These are phyloP conservation scores for Pythium vanterpoolii DNA, from an alignment of 352 stramenopile genomes.

Conservation along the genomic window DNA sequence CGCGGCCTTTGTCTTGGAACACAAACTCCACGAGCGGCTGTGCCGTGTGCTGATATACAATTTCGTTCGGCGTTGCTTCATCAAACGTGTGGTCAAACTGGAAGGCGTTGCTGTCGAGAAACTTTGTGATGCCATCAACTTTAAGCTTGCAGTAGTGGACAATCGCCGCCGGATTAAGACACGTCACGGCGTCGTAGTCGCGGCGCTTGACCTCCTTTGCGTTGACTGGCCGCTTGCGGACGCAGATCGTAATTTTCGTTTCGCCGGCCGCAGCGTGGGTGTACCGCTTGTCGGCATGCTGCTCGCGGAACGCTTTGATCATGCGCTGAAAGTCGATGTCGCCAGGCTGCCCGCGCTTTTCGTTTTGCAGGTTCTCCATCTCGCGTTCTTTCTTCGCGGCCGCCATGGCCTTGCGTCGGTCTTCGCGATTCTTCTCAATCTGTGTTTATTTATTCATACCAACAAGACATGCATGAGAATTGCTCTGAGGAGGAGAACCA, in stretches of 20 bases:
- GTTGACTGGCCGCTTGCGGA: constrained; percentile 95
- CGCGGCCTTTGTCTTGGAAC: constrained; percentile 85
- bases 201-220: constrained; percentile 85
- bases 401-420: constrained; percentile 80
- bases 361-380: constrained; percentile 75
- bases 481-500: neutral
- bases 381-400: constrained; percentile 85
- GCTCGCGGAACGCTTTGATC: constrained; percentile 84
- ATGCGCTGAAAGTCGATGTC: constrained; percentile 92
- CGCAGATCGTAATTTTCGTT: constrained; percentile 94
- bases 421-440: constrained; percentile 86
- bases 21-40: constrained; percentile 95
- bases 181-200: constrained; percentile 97
- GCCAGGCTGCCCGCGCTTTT: constrained; percentile 75
- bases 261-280: constrained; percentile 46
- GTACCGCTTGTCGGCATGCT: constrained; percentile 57
- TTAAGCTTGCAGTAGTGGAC: constrained; percentile 98
- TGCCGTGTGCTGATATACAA: constrained; percentile 92
- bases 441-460: constrained; percentile 16
- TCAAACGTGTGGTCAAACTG: constrained; percentile 93
- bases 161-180: constrained; percentile 90
- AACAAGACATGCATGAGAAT: neutral
- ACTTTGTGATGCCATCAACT: constrained; percentile 99
- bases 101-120: constrained; percentile 97
- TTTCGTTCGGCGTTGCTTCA: constrained; percentile 89